A percentile compares a stretch with the other conserved stretches of the same genome.
Conservation (phyloP, 2,329 filamentous ascomycete genomes). For the Ophiostoma populinum region DNA sequence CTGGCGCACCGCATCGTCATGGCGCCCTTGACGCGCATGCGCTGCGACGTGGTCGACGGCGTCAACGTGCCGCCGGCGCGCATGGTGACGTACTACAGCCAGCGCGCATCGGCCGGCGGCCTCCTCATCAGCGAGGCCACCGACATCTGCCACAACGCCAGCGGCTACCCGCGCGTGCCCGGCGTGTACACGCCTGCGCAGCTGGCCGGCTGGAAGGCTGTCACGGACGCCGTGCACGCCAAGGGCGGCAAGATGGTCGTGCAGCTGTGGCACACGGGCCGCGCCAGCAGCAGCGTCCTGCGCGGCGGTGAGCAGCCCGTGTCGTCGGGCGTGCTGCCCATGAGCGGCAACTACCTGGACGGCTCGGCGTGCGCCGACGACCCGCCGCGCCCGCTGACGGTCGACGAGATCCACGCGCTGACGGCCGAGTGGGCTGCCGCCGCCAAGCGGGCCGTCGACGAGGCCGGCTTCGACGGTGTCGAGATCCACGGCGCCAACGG, state of each 20-base stretch:
- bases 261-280: conserved; percentile 32
- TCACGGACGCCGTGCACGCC: conserved; percentile 11
- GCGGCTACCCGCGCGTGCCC: conserved; percentile 6
- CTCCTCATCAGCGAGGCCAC: conserved; percentile 30
- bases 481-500: conserved; percentile 25
- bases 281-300: conserved; percentile 21
- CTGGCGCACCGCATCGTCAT: conserved; percentile 30
- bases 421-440: conserved; percentile 39
- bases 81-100: conserved; percentile 26
- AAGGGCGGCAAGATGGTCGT: conserved; percentile 12
- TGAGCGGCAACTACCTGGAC: conserved; percentile 16
- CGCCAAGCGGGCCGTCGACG: conserved; percentile 27
- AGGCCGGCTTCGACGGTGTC: conserved; percentile 28
- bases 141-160: conserved; percentile 20
- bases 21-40: conserved; percentile 31
- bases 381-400: conserved; percentile 43
- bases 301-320: conserved; percentile 19
- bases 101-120: conserved; percentile 24
- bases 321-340: conserved; percentile 23
- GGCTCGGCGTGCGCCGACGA: background rate
- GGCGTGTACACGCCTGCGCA: conserved; percentile 8
- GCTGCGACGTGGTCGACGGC: conserved; percentile 27
- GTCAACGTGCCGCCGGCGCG: conserved; percentile 12
- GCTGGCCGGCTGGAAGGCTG: conserved; percentile 8
- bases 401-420: conserved; percentile 43